phyloP scores from a whole-genome alignment of 1,139 yeast species.

The Yamadazyma diospyri region DNA sequence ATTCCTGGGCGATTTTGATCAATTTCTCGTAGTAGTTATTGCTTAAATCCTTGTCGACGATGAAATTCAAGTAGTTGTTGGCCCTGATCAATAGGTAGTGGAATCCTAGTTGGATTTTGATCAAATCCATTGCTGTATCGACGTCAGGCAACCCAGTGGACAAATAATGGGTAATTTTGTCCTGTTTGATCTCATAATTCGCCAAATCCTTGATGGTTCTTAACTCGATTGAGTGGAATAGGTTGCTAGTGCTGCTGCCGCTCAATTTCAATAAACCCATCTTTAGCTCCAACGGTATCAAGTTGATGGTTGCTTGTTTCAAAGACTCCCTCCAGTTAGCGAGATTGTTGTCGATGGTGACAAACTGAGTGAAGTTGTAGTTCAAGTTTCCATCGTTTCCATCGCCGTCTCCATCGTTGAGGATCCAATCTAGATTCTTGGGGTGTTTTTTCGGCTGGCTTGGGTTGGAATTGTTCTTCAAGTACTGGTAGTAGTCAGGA shows the following conservation, averaged over 20 bases:
- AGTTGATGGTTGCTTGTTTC: conserved; percentile 26
- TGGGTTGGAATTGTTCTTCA: conserved; percentile 26
- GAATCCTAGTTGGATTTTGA: conserved; percentile 43
- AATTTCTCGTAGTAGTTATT: conserved; percentile 35
- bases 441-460: conserved; percentile 22
- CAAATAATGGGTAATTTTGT: conserved; percentile 28
- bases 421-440: conserved; percentile 42
- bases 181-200: conserved; percentile 23
- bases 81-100: conserved; percentile 44
- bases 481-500: conserved; percentile 46
- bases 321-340: conserved; percentile 43
- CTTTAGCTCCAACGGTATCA: conserved; percentile 27
- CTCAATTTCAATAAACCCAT: conserved; percentile 35
- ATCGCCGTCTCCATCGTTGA: conserved; percentile 49
- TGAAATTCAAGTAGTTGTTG: conserved; percentile 44
- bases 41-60: conserved; percentile 43
- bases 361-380: conserved; percentile 44
- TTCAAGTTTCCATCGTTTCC: conserved; percentile 51
- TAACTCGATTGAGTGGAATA: conserved; percentile 31
- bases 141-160: conserved; percentile 39
- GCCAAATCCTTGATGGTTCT: conserved; percentile 14
- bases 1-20: conserved; percentile 37
- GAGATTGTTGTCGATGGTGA: conserved; percentile 42
- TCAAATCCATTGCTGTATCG: conserved; percentile 38
- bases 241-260: conserved; percentile 11